phyloP scores from a whole-genome alignment of 495 filamentous ascomycete species.

The Podospora sp. region DNA sequence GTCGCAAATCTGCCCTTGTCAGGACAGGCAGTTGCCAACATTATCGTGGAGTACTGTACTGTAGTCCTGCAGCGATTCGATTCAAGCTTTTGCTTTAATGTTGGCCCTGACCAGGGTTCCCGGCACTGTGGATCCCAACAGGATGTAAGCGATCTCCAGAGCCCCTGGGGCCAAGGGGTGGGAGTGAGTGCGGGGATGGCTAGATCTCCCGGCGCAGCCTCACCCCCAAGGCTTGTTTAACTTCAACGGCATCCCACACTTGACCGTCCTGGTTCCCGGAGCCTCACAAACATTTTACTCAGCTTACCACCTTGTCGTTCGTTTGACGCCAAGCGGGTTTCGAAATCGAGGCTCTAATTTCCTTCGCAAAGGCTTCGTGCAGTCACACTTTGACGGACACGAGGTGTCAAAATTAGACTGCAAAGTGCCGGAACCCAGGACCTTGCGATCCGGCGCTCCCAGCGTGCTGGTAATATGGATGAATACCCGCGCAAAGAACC shows the following conservation, averaged over 20 bases:
- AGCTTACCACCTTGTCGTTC: too few species aligned
- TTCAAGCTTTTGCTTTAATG: not conserved
- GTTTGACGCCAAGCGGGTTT: too few species aligned
- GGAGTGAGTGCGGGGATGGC: not conserved
- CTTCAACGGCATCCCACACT: not conserved
- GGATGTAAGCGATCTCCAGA: not conserved
- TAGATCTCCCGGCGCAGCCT: not conserved
- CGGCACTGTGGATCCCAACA: not conserved
- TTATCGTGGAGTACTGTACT: too few species aligned
- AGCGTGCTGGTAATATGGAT: slow-evolving; percentile 26
- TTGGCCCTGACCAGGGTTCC: not conserved
- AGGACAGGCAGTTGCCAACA: too few species aligned
- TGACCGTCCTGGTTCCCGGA: not conserved
- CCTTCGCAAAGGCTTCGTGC: not conserved
- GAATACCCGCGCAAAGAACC: slow-evolving; percentile 16
- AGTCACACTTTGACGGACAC: not conserved
- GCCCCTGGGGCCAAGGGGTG: too few species aligned
- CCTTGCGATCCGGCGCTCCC: not conserved
- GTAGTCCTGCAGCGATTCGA: not conserved
- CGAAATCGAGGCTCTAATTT: not conserved
- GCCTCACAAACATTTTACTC: not conserved
- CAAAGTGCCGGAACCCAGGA: not conserved
- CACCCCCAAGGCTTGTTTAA: not conserved
- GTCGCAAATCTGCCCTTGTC: too few species aligned
- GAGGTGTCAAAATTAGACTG: not conserved